Conservation (phyloP, 1,139 yeast species). For the Magnusiomyces sp. region DNA sequence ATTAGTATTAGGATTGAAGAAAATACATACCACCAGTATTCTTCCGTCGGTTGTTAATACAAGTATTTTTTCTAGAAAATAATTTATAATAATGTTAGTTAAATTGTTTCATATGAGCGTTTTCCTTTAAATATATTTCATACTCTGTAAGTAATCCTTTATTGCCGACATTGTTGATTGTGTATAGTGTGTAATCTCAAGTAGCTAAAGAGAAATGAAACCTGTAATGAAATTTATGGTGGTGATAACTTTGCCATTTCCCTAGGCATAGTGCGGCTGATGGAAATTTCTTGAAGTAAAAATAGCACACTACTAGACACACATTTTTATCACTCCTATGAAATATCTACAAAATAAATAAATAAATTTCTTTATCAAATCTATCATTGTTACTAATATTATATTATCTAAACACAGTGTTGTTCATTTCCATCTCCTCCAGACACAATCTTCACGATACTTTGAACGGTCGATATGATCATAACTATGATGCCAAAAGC, state of each 20-base stretch:
- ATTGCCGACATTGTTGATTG: conserved; percentile 10
- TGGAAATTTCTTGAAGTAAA: too few species aligned
- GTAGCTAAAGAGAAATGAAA: too few species aligned
- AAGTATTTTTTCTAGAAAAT: conserved; percentile 9
- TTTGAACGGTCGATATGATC: conserved; percentile 70
- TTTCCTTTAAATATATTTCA: background rate
- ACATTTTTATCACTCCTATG: too few species aligned
- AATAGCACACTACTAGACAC: too few species aligned
- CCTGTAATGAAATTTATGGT: too few species aligned
- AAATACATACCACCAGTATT: conserved; percentile 11
- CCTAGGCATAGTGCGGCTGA: too few species aligned
- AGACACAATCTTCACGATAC: conserved; percentile 47
- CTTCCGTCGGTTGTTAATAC: conserved; percentile 15
- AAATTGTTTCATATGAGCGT: background rate
- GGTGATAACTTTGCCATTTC: too few species aligned
- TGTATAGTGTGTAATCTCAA: background rate
- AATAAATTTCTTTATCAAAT: too few species aligned
- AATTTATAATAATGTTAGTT: background rate
- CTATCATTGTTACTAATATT: too few species aligned
- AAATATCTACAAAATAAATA: too few species aligned
- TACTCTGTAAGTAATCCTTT: conserved; percentile 11
- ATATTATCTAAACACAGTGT: conserved; percentile 7
- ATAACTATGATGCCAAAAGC: conserved; percentile 68
- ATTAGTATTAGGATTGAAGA: background rate
- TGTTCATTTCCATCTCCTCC: conserved; percentile 27